Evolutionary conservation across 2,329 filamentous ascomycete genomes (phyloP), one percentile per base, ranked within the genome.

Genomic region (Cryphonectria parasitica): DNA sequence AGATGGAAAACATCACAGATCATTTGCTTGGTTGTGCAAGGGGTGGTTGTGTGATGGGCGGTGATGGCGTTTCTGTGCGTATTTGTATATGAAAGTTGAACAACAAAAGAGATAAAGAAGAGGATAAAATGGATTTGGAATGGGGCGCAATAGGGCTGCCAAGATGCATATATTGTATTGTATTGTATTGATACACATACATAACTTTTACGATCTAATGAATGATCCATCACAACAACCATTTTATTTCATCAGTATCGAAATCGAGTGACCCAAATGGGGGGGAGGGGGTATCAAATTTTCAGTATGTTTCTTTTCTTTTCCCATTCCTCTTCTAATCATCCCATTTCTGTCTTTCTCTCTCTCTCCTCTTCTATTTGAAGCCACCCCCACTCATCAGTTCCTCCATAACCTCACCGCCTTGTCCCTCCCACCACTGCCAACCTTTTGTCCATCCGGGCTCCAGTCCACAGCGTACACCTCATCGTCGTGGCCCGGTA

Each of bases 381-480:
- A 39, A 39, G 36, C 31, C 6, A 22, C 28, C 15, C 49, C 15
- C 49, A 34, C 65, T 77, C 82, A 91, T 77, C 82, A 91, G 78
- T 90, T 89, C 75, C 88, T 84, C 90, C 90, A 92, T 58, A 91
- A 80, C 74, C 89, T 83, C 28, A 92, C 88, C 2, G 89, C 89
- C 80, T 97, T 98, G 80, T 99, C 96, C 79, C 95, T 95, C 13
- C 96, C 96, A 68, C 95, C 96, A 79, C 94, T 97, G 25, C 91
- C 94, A 22, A 98, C 95, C 75, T 91, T 90, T 75, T 93, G 88
- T 11, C 96, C 96, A 79, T 98, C 95, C 0, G 94, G 91, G 75
- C 92, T 95, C 96, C 95, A 98, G 79, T 98, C 95, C 17, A 98
- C 90, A 0, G 95, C 94, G 80, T 95, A 98, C 0, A 98, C 95